These are phyloP conservation scores for Rhodamnia rubescens DNA, from an alignment of 345 rosid species.

Conservation along the genomic window DNA sequence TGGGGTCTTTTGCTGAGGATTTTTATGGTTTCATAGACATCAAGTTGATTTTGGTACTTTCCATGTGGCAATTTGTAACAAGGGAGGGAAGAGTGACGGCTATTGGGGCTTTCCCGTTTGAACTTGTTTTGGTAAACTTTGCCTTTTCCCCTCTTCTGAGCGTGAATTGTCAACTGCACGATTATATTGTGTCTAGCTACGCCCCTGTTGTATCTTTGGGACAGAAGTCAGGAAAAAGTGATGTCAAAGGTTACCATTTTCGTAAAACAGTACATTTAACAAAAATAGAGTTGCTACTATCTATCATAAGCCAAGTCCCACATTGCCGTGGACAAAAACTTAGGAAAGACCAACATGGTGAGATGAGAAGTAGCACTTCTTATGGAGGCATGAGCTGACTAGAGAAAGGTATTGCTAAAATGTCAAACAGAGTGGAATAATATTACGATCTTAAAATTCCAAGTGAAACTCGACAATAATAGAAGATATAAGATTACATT, in stretches of 20 bases:
- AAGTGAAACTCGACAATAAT: background rate
- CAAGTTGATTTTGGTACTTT: background rate
- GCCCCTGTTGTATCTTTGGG: background rate
- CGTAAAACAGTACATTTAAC: background rate
- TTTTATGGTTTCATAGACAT: background rate
- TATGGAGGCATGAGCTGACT: background rate
- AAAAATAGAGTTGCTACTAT: background rate
- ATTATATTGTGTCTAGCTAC: background rate
- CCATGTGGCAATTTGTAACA: too few species aligned
- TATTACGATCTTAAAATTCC: background rate
- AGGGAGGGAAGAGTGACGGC: too few species aligned
- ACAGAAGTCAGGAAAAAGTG: background rate
- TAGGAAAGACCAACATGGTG: background rate
- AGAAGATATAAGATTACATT: background rate
- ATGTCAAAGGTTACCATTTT: background rate
- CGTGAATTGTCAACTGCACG: background rate
- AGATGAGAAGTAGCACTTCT: background rate
- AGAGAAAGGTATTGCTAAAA: background rate
- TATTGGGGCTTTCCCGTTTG: too few species aligned
- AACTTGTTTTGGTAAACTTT: background rate
- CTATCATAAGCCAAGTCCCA: background rate
- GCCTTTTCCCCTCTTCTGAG: background rate
- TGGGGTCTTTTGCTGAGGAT: background rate
- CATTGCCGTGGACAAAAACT: background rate
- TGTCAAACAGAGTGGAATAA: background rate